Evolutionary conservation across 306 rosid species (phyloP).

Genomic region (Vigna radiata): DNA sequence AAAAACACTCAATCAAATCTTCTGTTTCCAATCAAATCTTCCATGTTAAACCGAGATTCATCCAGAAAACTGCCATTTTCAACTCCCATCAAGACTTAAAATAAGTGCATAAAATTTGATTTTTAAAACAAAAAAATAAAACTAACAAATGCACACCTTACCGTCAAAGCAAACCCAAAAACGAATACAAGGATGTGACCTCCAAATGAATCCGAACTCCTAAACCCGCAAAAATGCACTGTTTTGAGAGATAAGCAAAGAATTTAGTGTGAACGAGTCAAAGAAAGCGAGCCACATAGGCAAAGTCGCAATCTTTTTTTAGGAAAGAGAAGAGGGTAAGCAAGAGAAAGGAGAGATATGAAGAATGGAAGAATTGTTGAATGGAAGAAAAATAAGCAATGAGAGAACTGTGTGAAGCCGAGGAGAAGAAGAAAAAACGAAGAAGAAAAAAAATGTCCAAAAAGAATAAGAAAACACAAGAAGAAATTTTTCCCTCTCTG

Average conservation of each 20-base stretch:
- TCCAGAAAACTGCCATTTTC: constrained; percentile 43
- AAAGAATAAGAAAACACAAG: constrained; percentile 32
- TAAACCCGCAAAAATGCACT: constrained; percentile 38
- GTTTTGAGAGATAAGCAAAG: constrained; percentile 53
- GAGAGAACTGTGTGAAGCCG: constrained; percentile 22
- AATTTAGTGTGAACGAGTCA: constrained; percentile 56
- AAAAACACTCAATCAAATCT: constrained; percentile 36
- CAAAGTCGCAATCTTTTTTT: constrained; percentile 37
- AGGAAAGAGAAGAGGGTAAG: constrained; percentile 42
- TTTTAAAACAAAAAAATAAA: not conserved
- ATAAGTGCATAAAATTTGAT: constrained; percentile 18
- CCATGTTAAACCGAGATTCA: constrained; percentile 39
- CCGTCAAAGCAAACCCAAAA: constrained; percentile 68
- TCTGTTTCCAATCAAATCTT: constrained; percentile 16
- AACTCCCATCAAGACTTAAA: constrained; percentile 41
- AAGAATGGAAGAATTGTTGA: constrained; percentile 46
- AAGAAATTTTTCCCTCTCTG: constrained; percentile 43
- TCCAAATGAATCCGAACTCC: constrained; percentile 53
- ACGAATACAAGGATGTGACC: constrained; percentile 57
- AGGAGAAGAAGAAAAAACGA: not conserved
- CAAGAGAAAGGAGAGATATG: constrained; percentile 43
- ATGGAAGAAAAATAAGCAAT: constrained; percentile 30
- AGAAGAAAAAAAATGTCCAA: not conserved
- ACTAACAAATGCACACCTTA: constrained; percentile 62
- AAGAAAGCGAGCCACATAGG: constrained; percentile 35